A percentile compares a stretch with the other conserved stretches of the same genome.
Conservation (phyloP, 2,329 filamentous ascomycete species). For the Dactylellina leptospora region DNA sequence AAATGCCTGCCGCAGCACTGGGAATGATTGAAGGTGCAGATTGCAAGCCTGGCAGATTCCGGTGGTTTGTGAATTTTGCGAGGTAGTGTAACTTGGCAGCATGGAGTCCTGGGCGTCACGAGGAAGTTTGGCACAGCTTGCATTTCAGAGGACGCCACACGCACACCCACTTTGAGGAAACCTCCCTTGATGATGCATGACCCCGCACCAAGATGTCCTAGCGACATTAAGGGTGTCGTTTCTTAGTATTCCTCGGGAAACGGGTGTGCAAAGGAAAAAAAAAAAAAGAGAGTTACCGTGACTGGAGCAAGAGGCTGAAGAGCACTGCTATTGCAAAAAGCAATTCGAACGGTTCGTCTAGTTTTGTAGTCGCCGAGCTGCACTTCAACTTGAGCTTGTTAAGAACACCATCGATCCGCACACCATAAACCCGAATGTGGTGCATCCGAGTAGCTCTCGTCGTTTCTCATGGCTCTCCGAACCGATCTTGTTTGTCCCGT, state of each 20-base stretch:
- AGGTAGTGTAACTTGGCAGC: constrained; percentile 46
- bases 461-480: constrained; percentile 31
- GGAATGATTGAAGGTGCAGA: constrained; percentile 31
- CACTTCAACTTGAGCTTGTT: constrained; percentile 27
- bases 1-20: constrained; percentile 48
- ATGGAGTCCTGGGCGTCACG: constrained; percentile 51
- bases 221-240: constrained; percentile 45
- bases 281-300: not conserved
- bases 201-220: constrained; percentile 47
- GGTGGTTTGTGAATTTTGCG: constrained; percentile 20
- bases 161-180: constrained; percentile 5
- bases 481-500: constrained; percentile 39
- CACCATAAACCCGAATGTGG: constrained; percentile 30
- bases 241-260: constrained; percentile 23
- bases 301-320: constrained; percentile 41
- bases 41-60: constrained; percentile 37
- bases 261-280: constrained; percentile 15
- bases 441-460: constrained; percentile 26
- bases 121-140: constrained; percentile 50
- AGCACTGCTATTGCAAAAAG: constrained; percentile 21
- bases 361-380: constrained; percentile 48
- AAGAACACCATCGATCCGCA: constrained; percentile 4
- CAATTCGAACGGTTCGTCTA: constrained; percentile 22
- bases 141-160: constrained; percentile 47
- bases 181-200: constrained; percentile 44